Base-by-base conservation (phyloP, 208 protist genomes). In the Trypanosomatidae sp. region DNA sequence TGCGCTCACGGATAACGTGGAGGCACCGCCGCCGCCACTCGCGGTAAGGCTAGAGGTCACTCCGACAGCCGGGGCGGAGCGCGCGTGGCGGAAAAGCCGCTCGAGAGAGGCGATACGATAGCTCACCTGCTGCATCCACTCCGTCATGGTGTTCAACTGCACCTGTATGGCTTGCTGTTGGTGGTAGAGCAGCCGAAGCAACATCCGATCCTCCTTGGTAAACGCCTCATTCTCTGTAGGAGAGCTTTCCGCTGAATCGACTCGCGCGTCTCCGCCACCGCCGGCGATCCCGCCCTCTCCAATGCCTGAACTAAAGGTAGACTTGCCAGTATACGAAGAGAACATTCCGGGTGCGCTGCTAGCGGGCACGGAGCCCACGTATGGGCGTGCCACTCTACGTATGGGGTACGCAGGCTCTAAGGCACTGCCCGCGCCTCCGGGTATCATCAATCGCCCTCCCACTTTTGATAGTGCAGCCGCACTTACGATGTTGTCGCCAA, bases 101-200 rank as follows among this genome's bases (percentile, higher is more conserved):
- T 88, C 75, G 19, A 82, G 39, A 12, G 49, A 36, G 22, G 58
- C 62, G 10, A 84, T 56, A 8, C 82, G 82, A 60, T 76, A 64
- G 60, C 82, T 81, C n/a, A 89, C 70, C 72, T 93, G 86, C 70
- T 92, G 81, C 79, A 93, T 86, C 74, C 78, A 94, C 36, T 88
- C 73, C 47, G 84, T 77, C 64, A 95, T 82, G 33, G 83, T 89
- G 71, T 92, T 88, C 1, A 95, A 83, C 77, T 96, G 92, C 55
- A 90, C 85, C 66, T 96, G 87, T 5, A 96, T 82, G 1, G 89
- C 77, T 73, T 94, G 85, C 74, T 96, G 92, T 62, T 95, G 92
- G 44, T 93, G 87, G 66, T 94, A 96, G 36, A 96, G 66, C 22
- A 94, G 71, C 58, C 83, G 77, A 30, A 96, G 78, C 78, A 92